Base-by-base conservation (phyloP, 192 early-diverging fungal genomes). In the Nowakowskiella sp. region DNA sequence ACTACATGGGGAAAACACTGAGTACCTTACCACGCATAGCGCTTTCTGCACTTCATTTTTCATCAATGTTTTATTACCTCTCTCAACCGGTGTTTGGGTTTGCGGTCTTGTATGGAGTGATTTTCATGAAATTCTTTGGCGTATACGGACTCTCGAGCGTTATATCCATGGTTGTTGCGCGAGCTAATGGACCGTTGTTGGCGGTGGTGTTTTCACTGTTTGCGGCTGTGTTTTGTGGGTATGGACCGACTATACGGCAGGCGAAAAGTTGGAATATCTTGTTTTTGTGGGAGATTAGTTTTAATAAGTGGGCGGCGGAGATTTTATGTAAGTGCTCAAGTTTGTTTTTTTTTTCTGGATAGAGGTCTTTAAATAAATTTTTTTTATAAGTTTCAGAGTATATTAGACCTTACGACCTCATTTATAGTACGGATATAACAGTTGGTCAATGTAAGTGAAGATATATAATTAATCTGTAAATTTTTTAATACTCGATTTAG, bases 141-240 rank as follows among this genome's bases (percentile, higher is more conserved):
- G 62, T 75, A 6, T 75, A 75, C 53, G 73, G 73, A 0, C 45
- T 75, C 5, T 49, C 73, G 19, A 55, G 61, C 23, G 62, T 75
- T 42, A 61, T 75, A 6, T 63, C 59, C 6, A 51, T 71, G 46
- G 31, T 75, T 31, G 62, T 68, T 31, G 31, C 55, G 7, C 58
- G 68, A 6, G 65, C 70, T 39, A 75, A 75, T 51, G 68, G 63
- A 9, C 50, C 44, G 19, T 36, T 68, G 30, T 29, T 71, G 55
- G 58, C 65, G 22, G 64, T 67, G 22, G 62, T 75, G 2, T 48
- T 51, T 27, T 31, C 52, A 5, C 31, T 75, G 28, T 75, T 75
- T 56, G 62, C 64, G 6, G 62, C 74, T 26, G 62, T 72, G 21
- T 76, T 76, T 49, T 76, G 70, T 50, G 74, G 74, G 4, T 76